Evolutionary conservation across 192 early-diverging fungal species (phyloP).

Genomic region (Lobosporangium transversale): DNA sequence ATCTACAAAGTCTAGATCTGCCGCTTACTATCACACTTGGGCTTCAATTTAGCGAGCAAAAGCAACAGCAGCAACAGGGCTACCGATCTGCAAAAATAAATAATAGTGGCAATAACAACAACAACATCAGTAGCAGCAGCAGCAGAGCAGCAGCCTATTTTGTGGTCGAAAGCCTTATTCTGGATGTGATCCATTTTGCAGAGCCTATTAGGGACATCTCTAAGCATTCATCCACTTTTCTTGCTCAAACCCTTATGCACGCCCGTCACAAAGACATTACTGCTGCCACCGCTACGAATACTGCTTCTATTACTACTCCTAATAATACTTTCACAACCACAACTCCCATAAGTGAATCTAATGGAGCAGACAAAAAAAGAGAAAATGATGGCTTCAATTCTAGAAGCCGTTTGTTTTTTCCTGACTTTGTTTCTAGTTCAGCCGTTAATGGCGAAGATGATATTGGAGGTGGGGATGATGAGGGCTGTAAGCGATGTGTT

Average conservation of each 20-base stretch:
- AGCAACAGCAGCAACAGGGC: too few species aligned
- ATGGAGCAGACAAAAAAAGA: too few species aligned
- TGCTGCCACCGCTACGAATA: too few species aligned
- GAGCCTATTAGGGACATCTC: conserved; percentile 14
- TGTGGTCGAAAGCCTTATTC: conserved; percentile 10
- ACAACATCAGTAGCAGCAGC: too few species aligned
- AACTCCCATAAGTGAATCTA: not conserved
- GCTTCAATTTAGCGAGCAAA: conserved; percentile 7
- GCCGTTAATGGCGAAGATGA: not conserved
- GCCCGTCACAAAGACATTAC: not conserved
- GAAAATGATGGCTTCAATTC: too few species aligned
- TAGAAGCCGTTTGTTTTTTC: not conserved
- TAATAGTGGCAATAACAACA: too few species aligned
- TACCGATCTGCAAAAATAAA: too few species aligned
- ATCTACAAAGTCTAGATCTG: conserved; percentile 1
- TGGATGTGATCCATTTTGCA: conserved; percentile 32
- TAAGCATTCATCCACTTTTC: not conserved
- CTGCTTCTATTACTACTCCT: not conserved
- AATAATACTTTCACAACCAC: not conserved
- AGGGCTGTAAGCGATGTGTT: not conserved
- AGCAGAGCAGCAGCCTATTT: conserved; percentile 9
- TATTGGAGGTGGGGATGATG: not conserved
- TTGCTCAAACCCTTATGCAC: not conserved
- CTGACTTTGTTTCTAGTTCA: too few species aligned
- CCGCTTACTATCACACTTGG: conserved; percentile 14